Evolutionary conservation across 2,329 filamentous ascomycete genomes (phyloP).

Genomic region (Fusarium drepaniforme): DNA sequence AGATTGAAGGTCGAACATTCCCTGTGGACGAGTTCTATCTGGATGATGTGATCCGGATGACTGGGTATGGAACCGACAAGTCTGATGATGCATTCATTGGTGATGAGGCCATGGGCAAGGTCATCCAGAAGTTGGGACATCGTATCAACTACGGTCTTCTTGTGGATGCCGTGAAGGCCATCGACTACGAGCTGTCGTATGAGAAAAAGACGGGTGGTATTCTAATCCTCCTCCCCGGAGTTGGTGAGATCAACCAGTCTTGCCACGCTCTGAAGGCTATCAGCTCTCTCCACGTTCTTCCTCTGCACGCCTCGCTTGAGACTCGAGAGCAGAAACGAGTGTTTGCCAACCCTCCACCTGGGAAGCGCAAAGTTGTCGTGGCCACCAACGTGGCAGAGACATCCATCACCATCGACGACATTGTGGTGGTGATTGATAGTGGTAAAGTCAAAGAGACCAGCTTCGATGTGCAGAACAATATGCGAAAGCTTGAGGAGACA

Average conservation of each 20-base stretch:
- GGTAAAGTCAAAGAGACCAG: conserved; percentile 97
- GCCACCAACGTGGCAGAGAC: conserved; percentile 98
- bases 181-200: conserved; percentile 79
- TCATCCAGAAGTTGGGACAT: conserved; percentile 79
- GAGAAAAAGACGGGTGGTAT: conserved; percentile 82
- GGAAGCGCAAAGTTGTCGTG: conserved; percentile 91
- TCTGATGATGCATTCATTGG: conserved; percentile 59
- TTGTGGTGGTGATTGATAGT: conserved; percentile 95
- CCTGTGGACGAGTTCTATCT: conserved; percentile 92
- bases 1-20: conserved; percentile 92
- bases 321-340: conserved; percentile 90
- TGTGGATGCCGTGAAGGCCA: conserved; percentile 81
- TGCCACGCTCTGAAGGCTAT: conserved; percentile 79
- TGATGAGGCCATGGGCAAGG: conserved; percentile 73
- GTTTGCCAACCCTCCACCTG: conserved; percentile 79
- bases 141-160: conserved; percentile 94
- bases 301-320: conserved; percentile 91
- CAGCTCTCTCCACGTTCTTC: conserved; percentile 78
- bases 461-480: conserved; percentile 91
- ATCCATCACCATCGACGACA: conserved; percentile 97
- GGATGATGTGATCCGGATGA: conserved; percentile 87
- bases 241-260: conserved; percentile 89
- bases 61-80: conserved; percentile 75
- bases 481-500: conserved; percentile 93
- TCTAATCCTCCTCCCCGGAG: conserved; percentile 94